A percentile compares a stretch with the other conserved stretches of the same genome.
Conservation (phyloP, 78 protist genomes). For the Speleostelium caveatum region DNA sequence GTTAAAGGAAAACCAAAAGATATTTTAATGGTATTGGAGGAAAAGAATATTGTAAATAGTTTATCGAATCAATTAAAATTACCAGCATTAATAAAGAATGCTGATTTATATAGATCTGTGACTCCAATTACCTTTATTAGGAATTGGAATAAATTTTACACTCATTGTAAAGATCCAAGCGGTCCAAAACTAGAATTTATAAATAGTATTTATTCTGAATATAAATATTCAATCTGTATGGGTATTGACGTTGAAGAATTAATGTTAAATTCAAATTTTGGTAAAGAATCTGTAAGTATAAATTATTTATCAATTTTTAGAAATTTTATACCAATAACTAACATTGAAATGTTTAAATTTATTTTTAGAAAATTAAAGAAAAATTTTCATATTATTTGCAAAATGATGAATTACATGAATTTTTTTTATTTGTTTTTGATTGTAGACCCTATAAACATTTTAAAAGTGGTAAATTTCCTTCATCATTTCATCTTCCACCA, state of each 20-base stretch:
- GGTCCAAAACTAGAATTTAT: conserved; percentile 44
- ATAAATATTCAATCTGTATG: conserved; percentile 60
- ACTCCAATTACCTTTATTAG: conserved; percentile 64
- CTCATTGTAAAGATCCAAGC: conserved; percentile 50
- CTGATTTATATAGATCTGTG: conserved; percentile 12
- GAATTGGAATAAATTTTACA: conserved; percentile 52
- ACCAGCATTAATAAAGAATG: conserved; percentile 56
- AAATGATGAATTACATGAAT: conserved; percentile 30
- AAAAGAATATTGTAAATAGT: conserved; percentile 28
- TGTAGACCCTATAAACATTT: conserved; percentile 57
- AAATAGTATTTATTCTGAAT: conserved; percentile 42
- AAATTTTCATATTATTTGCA: conserved; percentile 56
- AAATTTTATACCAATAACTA: no score
- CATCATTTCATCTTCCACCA: conserved; percentile 59
- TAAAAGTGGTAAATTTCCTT: conserved; percentile 61
- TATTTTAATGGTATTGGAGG: conserved; percentile 21
- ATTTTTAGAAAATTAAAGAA: conserved; percentile 21
- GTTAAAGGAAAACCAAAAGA: conserved; percentile 34
- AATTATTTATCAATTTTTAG: no score
- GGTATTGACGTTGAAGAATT: conserved; percentile 67
- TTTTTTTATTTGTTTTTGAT: conserved; percentile 50
- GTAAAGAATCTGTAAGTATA: conserved; percentile 35
- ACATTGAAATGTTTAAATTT: background rate
- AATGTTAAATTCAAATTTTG: conserved; percentile 56
- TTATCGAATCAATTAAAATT: conserved; percentile 36